Base-by-base conservation (phyloP, 768 basidiomycete species). In the Tulasnella sp. region DNA sequence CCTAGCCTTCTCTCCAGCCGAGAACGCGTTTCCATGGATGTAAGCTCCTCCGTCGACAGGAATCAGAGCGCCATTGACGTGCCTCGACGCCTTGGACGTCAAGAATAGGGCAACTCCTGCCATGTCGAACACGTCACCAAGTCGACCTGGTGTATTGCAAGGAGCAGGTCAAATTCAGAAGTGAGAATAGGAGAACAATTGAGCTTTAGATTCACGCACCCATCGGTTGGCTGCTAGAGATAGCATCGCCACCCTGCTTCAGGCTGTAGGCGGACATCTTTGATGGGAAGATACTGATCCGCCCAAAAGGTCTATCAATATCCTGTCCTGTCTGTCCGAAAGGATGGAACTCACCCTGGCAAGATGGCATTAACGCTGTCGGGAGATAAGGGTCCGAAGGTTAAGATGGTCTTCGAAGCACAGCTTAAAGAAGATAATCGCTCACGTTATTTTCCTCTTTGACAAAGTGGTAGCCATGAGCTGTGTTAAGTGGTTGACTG, bases 191-290 rank as follows among this genome's bases (percentile, higher is more conserved):
- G 16, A 67, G 61, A 35, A 35, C 29, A 5, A 10, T 13, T 6
- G 5, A n/a, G 20, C 5, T 4, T 51, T 11, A 20, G n/a, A 32
- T 26, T 18, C n/a, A 80, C 83, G 16, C 81, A 90, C 92, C 91
- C 82, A 90, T 90, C 32, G 92, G 93, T 79, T 93, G 92, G 23
- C 81, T 82, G 0, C 70, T 46, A 11, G 85, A 82, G 51, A 85
- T 86, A 78, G 92, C 87, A 10, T 81, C 84, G 32, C 88, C 87
- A 78, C 88, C 88, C 9, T 91, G 90, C 80, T 89, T 88, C 80
- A 93, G 84, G 3, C 90, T 91, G 73, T 86, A 93, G 0, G 91
- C 89, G 0, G 93, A 94, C 93, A 95, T 94, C 85, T 91, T 93
- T 70, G 91, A 92, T 0, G 92, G 92, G 85, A 93, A 95, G 16